Conservation (phyloP, 345 rosid genomes). For the Aquilaria malaccensis region DNA sequence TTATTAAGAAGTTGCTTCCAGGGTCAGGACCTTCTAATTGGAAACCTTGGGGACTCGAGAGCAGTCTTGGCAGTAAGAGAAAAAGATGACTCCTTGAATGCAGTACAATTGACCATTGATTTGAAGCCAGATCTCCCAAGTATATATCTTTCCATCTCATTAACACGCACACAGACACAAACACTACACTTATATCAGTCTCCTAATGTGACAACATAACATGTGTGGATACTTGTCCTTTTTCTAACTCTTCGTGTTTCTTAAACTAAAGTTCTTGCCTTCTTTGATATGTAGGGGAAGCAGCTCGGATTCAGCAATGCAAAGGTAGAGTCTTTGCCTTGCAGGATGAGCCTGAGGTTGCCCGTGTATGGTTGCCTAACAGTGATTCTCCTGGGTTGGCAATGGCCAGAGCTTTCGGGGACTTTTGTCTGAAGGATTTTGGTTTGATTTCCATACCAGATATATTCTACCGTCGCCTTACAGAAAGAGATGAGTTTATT, state of each 20-base stretch:
- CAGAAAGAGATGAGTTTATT: slow-evolving; percentile 67
- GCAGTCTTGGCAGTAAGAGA: slow-evolving; percentile 82
- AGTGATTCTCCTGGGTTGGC: slow-evolving; percentile 96
- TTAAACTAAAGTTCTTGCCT: background rate
- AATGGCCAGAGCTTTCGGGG: slow-evolving; percentile 99
- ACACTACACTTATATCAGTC: background rate
- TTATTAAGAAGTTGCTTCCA: slow-evolving; percentile 22
- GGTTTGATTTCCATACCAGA: slow-evolving; percentile 92
- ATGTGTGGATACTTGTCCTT: background rate
- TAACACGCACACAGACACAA: slow-evolving; percentile 8
- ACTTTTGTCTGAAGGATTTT: slow-evolving; percentile 96
- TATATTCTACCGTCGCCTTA: slow-evolving; percentile 54
- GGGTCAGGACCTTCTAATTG: slow-evolving; percentile 78
- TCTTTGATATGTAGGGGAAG: slow-evolving; percentile 53
- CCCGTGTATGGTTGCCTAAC: slow-evolving; percentile 98
- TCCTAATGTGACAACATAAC: background rate
- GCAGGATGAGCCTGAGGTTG: slow-evolving; percentile 98
- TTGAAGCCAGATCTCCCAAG: slow-evolving; percentile 97
- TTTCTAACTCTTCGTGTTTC: background rate
- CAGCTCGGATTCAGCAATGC: slow-evolving; percentile 86
- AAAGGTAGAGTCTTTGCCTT: slow-evolving; percentile 96
- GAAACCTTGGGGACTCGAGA: slow-evolving; percentile 92
- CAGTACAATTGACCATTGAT: slow-evolving; percentile 80
- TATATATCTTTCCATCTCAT: slow-evolving; percentile 30
- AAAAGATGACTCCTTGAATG: slow-evolving; percentile 52